These are phyloP conservation scores for Nepenthes gracilis DNA, from an alignment of 148 eudicot genomes.

Conservation along the genomic window DNA sequence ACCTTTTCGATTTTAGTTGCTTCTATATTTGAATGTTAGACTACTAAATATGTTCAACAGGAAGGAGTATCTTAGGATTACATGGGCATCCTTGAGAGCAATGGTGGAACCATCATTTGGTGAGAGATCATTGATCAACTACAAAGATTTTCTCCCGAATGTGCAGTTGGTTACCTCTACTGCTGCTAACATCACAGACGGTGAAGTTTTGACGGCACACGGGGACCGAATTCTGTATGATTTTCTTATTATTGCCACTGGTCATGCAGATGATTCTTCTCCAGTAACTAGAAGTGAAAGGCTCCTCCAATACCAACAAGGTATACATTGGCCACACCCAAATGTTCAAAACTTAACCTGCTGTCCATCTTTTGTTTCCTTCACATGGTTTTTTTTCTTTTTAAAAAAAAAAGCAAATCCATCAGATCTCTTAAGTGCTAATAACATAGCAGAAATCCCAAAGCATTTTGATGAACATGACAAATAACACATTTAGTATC, in stretches of 20 bases:
- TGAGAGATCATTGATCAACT: conserved; percentile 30
- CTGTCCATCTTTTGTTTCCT: too few relatives aligned
- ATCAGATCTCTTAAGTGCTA: too few relatives aligned
- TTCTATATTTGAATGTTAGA: background rate
- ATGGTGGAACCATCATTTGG: conserved; percentile 32
- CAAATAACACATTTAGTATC: too few relatives aligned
- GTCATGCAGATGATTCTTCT: conserved; percentile 22
- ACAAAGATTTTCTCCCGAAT: conserved; percentile 29
- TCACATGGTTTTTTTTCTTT: too few relatives aligned
- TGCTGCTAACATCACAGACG: conserved; percentile 23
- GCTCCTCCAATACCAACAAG: conserved; percentile 26
- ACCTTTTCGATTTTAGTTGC: background rate
- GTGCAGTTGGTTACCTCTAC: conserved; percentile 28
- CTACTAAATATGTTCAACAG: conserved; percentile 12
- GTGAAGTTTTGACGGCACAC: conserved; percentile 20
- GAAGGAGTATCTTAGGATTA: conserved; percentile 33
- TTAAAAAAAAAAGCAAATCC: too few relatives aligned
- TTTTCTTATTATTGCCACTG: conserved; percentile 45
- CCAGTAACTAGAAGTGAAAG: conserved; percentile 19
- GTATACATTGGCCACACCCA: conserved; percentile 3
- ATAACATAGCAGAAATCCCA: too few relatives aligned
- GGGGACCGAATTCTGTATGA: conserved; percentile 28
- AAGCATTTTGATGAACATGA: too few relatives aligned
- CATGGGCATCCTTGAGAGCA: conserved; percentile 33
- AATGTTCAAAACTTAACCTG: too few relatives aligned